Percentiles rank a stretch among this genome's conserved stretches.
Evolutionary conservation across 805 yeast species (phyloP).

Genomic region (Phaffomyces thermotolerans): DNA sequence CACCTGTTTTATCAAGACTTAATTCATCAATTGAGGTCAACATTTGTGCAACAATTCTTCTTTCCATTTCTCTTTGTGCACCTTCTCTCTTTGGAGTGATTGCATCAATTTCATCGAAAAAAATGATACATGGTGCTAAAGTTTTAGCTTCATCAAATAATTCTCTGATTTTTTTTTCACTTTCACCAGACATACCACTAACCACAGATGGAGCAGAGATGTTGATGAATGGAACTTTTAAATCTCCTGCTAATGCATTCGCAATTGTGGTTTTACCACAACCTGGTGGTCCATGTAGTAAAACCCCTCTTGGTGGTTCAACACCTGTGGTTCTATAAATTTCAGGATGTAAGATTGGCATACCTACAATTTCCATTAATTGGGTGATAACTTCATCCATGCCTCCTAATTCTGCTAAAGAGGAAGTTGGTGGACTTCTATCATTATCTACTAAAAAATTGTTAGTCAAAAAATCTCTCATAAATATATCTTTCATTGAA

Average conservation of each 20-base stretch:
- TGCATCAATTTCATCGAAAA: conserved; percentile 96
- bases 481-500: not conserved
- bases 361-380: conserved; percentile 81
- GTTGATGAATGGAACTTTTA: conserved; percentile 86
- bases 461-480: not conserved
- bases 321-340: conserved; percentile 82
- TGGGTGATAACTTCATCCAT: conserved; percentile 79
- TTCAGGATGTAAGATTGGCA: conserved; percentile 93
- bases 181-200: conserved; percentile 98
- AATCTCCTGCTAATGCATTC: conserved; percentile 90
- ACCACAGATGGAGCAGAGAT: conserved; percentile 94
- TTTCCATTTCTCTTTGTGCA: conserved; percentile 97
- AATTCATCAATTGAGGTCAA: conserved; percentile 92
- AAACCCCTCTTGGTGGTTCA: conserved; percentile 89
- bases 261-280: conserved; percentile 98
- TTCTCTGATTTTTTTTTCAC: conserved; percentile 90
- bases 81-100: conserved; percentile 97
- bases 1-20: conserved; percentile 79
- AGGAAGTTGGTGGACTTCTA: conserved; percentile 62
- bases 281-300: conserved; percentile 98
- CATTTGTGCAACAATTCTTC: conserved; percentile 92
- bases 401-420: conserved; percentile 79
- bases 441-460: conserved; percentile 36
- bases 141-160: conserved; percentile 86
- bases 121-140: conserved; percentile 87